phyloP scores from a whole-genome alignment of 805 yeast genomes.

The Wickerhamiella galacta region DNA sequence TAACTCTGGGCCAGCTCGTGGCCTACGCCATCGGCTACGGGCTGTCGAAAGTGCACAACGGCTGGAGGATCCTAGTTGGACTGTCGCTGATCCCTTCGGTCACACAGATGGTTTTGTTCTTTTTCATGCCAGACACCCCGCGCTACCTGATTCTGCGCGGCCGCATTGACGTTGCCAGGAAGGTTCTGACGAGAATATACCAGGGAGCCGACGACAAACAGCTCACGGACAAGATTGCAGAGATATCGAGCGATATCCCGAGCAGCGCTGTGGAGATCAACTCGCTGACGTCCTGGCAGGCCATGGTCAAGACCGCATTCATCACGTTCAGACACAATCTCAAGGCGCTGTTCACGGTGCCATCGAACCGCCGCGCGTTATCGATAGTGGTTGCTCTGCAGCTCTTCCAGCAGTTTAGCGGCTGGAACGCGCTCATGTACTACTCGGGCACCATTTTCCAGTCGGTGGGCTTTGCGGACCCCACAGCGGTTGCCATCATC shows the following conservation, averaged over 20 bases:
- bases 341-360: constrained; percentile 20
- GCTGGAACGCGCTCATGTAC: constrained; percentile 92
- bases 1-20: constrained; percentile 88
- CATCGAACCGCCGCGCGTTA: constrained; percentile 70
- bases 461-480: constrained; percentile 71
- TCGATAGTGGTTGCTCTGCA: constrained; percentile 84
- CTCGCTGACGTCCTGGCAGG: constrained; percentile 5
- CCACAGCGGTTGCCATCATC: constrained; percentile 89
- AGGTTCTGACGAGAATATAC: constrained; percentile 49
- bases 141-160: constrained; percentile 68
- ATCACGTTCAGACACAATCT: constrained; percentile 17
- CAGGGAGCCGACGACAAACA: constrained; percentile 43
- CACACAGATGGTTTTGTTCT: constrained; percentile 55
- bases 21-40: constrained; percentile 84
- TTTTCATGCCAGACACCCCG: constrained; percentile 91
- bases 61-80: constrained; percentile 91
- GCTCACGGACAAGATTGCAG: constrained; percentile 51
- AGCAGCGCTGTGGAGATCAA: constrained; percentile 12
- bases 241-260: constrained; percentile 22
- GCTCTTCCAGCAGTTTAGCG: constrained; percentile 92
- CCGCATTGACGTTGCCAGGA: constrained; percentile 43
- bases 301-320: constrained; percentile 12
- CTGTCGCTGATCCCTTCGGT: constrained; percentile 77
- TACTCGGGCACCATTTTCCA: constrained; percentile 85
- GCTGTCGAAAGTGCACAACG: constrained; percentile 29